Conservation (phyloP, 163 green algal genomes). For the Scenedesmus sp. region DNA sequence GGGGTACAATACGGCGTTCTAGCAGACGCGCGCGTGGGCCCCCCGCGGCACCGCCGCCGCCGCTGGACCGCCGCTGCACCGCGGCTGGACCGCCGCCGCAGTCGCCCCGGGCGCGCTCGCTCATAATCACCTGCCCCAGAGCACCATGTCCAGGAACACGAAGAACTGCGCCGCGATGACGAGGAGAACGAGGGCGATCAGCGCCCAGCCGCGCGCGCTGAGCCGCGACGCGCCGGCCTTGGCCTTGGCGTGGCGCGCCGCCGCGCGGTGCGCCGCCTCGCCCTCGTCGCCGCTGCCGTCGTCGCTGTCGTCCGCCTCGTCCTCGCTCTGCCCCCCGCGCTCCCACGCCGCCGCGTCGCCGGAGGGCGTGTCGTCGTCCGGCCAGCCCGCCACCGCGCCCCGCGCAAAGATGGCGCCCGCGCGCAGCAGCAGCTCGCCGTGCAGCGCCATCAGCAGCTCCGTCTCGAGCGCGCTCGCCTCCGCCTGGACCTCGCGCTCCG, state of each 20-base stretch:
- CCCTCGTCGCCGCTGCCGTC: slow-evolving; percentile 13
- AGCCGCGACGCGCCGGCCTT: background rate
- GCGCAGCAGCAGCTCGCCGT: slow-evolving; percentile 7
- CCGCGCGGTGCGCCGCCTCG: slow-evolving; percentile 25
- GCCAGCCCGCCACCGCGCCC: slow-evolving; percentile 7
- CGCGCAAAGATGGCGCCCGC: slow-evolving; percentile 13
- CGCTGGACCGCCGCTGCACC: no score
- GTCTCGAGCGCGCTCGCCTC: slow-evolving; percentile 41
- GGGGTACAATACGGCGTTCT: no score
- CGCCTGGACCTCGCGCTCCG: slow-evolving; percentile 37
- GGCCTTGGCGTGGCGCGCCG: slow-evolving; percentile 1
- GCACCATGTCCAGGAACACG: slow-evolving; percentile 36
- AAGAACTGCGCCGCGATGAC: slow-evolving; percentile 38
- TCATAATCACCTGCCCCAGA: no score
- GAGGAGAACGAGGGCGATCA: slow-evolving; percentile 26
- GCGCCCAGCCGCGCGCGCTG: no score
- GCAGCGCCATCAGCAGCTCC: slow-evolving; percentile 40
- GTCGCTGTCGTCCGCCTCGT: background rate
- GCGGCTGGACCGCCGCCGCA: no score
- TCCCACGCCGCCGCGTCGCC: slow-evolving; percentile 28
- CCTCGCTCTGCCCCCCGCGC: background rate
- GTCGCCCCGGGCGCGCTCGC: no score
- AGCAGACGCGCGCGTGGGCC: no score
- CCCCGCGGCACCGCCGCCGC: no score
- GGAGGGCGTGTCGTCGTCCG: slow-evolving; percentile 16